Base-by-base conservation (phyloP, 495 filamentous ascomycete species). In the Neurospora cerealis region DNA sequence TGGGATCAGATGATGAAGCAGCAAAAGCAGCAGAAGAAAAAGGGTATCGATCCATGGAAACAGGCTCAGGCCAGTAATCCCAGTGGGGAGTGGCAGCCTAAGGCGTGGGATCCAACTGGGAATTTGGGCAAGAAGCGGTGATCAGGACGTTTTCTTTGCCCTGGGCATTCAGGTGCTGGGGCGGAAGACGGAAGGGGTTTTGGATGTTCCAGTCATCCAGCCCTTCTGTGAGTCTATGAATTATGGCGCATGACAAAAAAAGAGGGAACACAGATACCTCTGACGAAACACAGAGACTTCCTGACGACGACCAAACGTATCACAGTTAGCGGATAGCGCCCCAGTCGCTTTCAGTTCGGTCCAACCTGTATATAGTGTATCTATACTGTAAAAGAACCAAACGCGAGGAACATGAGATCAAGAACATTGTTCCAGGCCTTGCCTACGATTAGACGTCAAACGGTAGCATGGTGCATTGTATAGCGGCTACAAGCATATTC, bases 81-180 rank as follows among this genome's bases (percentile, higher is more conserved):
- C 17, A 85, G 93, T 36, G 91, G 93, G 77, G 85, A 86, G 5
- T 97, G 91, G 92, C 91, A 95, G 81, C 94, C 94, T 0, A 81
- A 91, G 71, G 82, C 86, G 6, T 97, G 94, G 94, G 83, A 81
- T 4, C 92, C 91, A 8, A 19, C 39, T 74, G 83, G 69, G 28
- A 66, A 34, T 8, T 48, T 79, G 62, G 74, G 78, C 1, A 80
- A 79, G 78, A 82, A 79, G 72, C 77, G 75, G 77, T 75, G 73
- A 72, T 44, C 74, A 76, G 70, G 46, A 74, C 46, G 72, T 42
- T 75, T 48, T 75, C 73, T 73, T 72, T 70, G 15, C 21, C 38
- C n/a, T 28, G 9, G 4, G 13, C 36, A 70, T 9, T 5, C n/a
- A 10, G 32, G 4, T 48, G 5, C 41, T 10, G 21, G 10, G 11